Evolutionary conservation across 345 rosid species (phyloP), one percentile per base, ranked within the genome.

Genomic region (Geranium rotundifolium): DNA sequence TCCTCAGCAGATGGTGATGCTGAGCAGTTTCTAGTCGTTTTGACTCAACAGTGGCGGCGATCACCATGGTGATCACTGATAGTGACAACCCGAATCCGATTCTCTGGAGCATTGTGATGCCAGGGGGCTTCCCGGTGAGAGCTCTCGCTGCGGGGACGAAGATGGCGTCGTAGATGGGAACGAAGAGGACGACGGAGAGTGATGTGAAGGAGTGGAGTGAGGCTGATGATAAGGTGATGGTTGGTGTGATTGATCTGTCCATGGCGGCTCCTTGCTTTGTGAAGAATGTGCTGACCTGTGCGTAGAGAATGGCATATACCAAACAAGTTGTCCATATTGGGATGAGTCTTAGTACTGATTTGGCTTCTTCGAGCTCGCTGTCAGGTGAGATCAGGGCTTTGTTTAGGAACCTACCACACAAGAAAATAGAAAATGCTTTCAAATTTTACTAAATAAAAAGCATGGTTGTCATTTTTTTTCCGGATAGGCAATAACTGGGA

Each of bases 61-160:
- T 46, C 1, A 70, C 65, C 91, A 83, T 81, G 52, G 79, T 68
- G 1, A 71, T 60, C 15, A 66, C 73, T 7, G 85, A 85, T 56
- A 83, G 30, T 62, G 71, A 73, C 62, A 85, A 67, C 0, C 91
- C 91, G 1, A 62, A 74, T 55, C 91, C 91, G 1, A 85, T 85
- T 67, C 91, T 85, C 67, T 83, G 86, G 34, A 85, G 88, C 91
- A 81, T 77, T 8, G 84, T 81, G 60, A 85, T 77, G 34, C 91
- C 91, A 0, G 83, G 56, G 23, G 86, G 88, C 60, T 72, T 75
- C 60, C 72, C 67, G 0, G 82, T 83, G 31, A 76, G 67, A 12
- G 67, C 63, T 68, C 91, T 78, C 13, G 71, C 80, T 8, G 79
- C 10, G 46, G 87, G 87, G 59, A 82, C 80, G 17, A 85, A 71